Evolutionary conservation across 352 stramenopile species (phyloP).

Genomic region (Globisporangium cederbergense): DNA sequence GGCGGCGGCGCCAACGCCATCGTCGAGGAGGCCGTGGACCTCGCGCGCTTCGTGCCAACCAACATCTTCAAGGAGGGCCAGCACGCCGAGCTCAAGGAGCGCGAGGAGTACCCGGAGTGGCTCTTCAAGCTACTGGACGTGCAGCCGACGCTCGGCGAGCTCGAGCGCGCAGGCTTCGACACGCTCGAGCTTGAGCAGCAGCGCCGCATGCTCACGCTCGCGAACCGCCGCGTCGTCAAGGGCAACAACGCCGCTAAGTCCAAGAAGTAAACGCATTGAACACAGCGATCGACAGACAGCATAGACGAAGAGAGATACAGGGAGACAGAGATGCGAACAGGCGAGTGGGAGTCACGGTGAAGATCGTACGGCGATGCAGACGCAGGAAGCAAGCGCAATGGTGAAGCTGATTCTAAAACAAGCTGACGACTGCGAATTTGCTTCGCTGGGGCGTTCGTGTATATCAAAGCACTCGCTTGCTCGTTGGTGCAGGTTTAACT

Average conservation of each 20-base stretch:
- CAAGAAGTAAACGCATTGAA: constrained; percentile 66
- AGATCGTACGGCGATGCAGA: too few species aligned
- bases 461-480: not conserved
- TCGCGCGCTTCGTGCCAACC: constrained; percentile 68
- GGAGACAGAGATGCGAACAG: not conserved
- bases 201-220: constrained; percentile 71
- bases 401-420: not conserved
- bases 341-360: not conserved
- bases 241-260: constrained; percentile 75
- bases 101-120: constrained; percentile 79
- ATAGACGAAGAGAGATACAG: constrained; percentile 2
- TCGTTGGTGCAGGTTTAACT: not conserved
- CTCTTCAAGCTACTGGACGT: constrained; percentile 77
- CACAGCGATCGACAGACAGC: not conserved
- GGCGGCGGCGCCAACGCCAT: constrained; percentile 44
- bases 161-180: constrained; percentile 79
- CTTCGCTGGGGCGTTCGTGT: not conserved
- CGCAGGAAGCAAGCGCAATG: not conserved
- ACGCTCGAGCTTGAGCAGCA: constrained; percentile 75
- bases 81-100: constrained; percentile 80
- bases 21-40: constrained; percentile 72
- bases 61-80: constrained; percentile 86
- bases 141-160: constrained; percentile 69
- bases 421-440: not conserved
- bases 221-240: constrained; percentile 72